Percentiles rank a stretch among this genome's conserved stretches.
phyloP scores from a whole-genome alignment of 2,329 filamentous ascomycete genomes.

The Nemania abortiva region DNA sequence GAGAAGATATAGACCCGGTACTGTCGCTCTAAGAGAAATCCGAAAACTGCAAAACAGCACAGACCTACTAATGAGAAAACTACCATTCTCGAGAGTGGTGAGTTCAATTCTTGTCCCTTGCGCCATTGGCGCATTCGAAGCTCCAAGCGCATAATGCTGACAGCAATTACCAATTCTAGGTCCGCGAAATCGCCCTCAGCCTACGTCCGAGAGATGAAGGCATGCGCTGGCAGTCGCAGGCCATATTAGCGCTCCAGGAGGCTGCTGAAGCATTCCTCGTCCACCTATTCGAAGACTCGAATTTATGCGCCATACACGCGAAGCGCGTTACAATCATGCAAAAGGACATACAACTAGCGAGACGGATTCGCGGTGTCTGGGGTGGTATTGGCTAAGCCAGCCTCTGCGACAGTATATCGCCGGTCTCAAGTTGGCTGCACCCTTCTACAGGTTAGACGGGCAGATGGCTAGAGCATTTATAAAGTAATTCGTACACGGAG shows the following conservation, averaged over 20 bases:
- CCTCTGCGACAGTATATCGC: background rate
- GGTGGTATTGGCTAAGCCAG: slow-evolving; percentile 68
- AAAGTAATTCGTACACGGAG: slow-evolving; percentile 9
- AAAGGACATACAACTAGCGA: slow-evolving; percentile 95
- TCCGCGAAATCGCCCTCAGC: slow-evolving; percentile 78
- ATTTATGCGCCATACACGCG: slow-evolving; percentile 95
- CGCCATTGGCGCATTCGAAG: background rate
- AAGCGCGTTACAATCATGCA: slow-evolving; percentile 98
- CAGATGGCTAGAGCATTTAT: slow-evolving; percentile 3
- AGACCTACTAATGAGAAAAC: slow-evolving; percentile 84
- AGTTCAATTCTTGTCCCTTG: slow-evolving; percentile 39
- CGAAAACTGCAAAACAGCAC: slow-evolving; percentile 89
- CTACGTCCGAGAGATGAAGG: slow-evolving; percentile 73
- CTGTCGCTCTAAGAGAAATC: slow-evolving; percentile 90
- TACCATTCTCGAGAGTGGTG: slow-evolving; percentile 83
- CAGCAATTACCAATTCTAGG: slow-evolving; percentile 52
- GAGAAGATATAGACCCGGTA: slow-evolving; percentile 80
- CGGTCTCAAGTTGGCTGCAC: slow-evolving; percentile 3
- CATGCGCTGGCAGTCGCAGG: slow-evolving; percentile 95
- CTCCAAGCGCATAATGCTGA: slow-evolving; percentile 21
- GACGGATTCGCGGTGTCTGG: slow-evolving; percentile 83
- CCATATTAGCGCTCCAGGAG: slow-evolving; percentile 93
- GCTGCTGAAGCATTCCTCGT: slow-evolving; percentile 96
- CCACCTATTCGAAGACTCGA: slow-evolving; percentile 95
- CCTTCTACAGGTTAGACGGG: background rate